Conservation (phyloP, 1,284 basidiomycete genomes). For the Ganoderma boninense region DNA sequence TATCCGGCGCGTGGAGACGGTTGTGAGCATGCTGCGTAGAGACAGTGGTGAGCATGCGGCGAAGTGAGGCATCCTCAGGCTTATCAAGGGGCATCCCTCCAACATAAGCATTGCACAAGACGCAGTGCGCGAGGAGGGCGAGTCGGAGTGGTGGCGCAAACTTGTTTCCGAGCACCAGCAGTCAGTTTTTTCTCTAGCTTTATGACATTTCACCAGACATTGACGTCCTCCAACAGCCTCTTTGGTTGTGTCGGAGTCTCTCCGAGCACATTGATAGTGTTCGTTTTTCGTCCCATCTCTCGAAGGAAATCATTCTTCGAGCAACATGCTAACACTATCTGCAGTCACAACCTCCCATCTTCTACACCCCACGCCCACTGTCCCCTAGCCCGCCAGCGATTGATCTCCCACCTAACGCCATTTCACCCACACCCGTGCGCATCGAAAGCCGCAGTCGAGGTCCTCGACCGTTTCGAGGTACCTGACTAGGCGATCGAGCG, state of each 20-base stretch:
- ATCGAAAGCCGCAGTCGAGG: conserved; percentile 81
- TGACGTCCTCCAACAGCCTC: conserved; percentile 75
- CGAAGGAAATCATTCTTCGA: conserved; percentile 49
- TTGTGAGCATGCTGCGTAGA: conserved; percentile 31
- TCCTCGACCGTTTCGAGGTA: conserved; percentile 69
- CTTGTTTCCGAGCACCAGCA: conserved; percentile 76
- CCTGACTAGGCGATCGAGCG: conserved; percentile 64
- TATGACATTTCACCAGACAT: background rate
- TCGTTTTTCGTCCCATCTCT: conserved; percentile 37
- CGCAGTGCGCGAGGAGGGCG: conserved; percentile 57
- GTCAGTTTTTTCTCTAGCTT: conserved; percentile 50
- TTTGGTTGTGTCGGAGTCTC: conserved; percentile 56
- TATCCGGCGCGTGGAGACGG: conserved; percentile 52
- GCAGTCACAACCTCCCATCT: conserved; percentile 39
- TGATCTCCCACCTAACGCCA: conserved; percentile 28
- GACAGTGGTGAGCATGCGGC: too few species aligned
- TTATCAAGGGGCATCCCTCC: conserved; percentile 53
- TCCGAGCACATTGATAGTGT: conserved; percentile 37
- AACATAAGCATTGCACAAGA: conserved; percentile 42
- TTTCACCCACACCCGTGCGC: conserved; percentile 48
- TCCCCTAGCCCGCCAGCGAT: conserved; percentile 44
- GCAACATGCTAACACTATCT: conserved; percentile 53
- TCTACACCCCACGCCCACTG: conserved; percentile 32
- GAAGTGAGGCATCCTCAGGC: conserved; percentile 55
- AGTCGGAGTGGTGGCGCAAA: conserved; percentile 71